Percentiles rank a stretch among this genome's conserved stretches.
Evolutionary conservation across 176 grass and related monocot species (phyloP).

Genomic region (sorghum (Sorghum bicolor)): DNA sequence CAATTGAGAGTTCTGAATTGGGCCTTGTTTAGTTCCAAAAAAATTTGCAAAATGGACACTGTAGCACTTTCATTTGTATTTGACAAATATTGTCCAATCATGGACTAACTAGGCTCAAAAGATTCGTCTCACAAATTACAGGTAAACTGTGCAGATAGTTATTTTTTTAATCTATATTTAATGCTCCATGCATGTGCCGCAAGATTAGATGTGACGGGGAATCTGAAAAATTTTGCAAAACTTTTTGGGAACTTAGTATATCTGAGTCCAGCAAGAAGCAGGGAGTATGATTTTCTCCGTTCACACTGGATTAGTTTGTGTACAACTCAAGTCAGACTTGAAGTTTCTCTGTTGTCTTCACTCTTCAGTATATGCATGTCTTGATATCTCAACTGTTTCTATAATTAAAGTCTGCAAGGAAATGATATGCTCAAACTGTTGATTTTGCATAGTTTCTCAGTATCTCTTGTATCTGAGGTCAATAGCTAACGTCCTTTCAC

Average conservation of each 20-base stretch:
- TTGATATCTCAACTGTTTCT: not conserved
- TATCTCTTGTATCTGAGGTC: slow-evolving; percentile 15
- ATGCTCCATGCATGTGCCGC: too few species aligned
- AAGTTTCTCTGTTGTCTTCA: not conserved
- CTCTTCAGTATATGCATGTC: not conserved
- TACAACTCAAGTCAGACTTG: not conserved
- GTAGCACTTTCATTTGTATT: too few species aligned
- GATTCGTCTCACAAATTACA: too few species aligned
- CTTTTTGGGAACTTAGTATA: too few species aligned
- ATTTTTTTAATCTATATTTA: too few species aligned
- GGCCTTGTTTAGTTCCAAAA: too few species aligned
- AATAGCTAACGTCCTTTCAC: not conserved
- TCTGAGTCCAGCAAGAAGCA: slow-evolving; percentile 1
- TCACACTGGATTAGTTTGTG: not conserved
- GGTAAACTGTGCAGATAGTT: too few species aligned
- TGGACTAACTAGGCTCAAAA: too few species aligned
- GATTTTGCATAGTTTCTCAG: not conserved
- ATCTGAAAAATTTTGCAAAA: too few species aligned
- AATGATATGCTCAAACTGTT: slow-evolving; percentile 12
- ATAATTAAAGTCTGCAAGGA: not conserved
- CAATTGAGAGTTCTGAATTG: slow-evolving; percentile 1
- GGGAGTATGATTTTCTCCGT: not conserved
- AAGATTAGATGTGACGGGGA: too few species aligned
- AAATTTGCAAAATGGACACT: too few species aligned
- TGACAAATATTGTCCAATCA: too few species aligned